Percentiles rank a stretch among this genome's conserved stretches.
Evolutionary conservation across 176 grass and related monocot species (phyloP).

Genomic region (Ensete glaucum): DNA sequence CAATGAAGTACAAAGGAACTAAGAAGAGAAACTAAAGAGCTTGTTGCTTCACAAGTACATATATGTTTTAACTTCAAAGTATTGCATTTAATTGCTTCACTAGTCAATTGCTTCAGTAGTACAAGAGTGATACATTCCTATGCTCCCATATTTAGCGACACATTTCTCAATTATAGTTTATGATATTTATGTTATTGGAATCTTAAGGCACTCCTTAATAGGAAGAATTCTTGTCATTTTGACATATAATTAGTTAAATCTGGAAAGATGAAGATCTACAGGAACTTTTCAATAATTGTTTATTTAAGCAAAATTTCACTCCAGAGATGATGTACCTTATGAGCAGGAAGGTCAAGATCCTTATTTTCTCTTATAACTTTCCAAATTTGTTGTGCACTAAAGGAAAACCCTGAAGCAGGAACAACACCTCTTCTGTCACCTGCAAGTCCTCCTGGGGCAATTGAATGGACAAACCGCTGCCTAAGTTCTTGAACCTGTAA

Average conservation of each 20-base stretch:
- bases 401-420: conserved; percentile 82
- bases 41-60: background rate
- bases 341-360: conserved; percentile 88
- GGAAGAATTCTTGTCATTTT: background rate
- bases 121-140: background rate
- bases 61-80: no score
- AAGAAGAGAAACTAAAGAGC: conserved; percentile 1
- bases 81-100: no score
- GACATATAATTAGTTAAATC: background rate
- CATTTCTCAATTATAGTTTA: no score
- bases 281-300: background rate
- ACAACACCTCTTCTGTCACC: conserved; percentile 84
- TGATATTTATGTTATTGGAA: no score
- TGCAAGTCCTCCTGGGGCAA: conserved; percentile 63
- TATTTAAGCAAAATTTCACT: background rate
- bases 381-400: conserved; percentile 80
- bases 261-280: background rate
- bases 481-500: conserved; percentile 58
- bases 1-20: conserved; percentile 5
- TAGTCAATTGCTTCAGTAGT: background rate
- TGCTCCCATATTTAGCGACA: background rate
- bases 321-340: conserved; percentile 51
- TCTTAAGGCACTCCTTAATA: no score
- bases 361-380: conserved; percentile 91
- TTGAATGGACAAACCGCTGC: conserved; percentile 69